These are phyloP conservation scores for Sungouiozyma ichnusensis DNA, from an alignment of 805 yeast species.

Conservation along the genomic window DNA sequence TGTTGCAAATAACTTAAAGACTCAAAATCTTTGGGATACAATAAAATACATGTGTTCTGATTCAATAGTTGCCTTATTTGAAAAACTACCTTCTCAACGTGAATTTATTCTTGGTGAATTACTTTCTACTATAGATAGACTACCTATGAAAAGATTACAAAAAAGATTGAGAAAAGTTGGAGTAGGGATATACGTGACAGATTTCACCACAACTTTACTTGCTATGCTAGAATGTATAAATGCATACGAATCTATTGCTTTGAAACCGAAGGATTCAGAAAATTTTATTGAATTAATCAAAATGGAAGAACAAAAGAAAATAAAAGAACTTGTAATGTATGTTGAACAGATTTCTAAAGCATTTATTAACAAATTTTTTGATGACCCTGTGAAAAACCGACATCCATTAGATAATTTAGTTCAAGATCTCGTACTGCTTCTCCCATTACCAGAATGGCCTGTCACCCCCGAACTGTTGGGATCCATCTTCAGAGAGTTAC, in stretches of 20 bases:
- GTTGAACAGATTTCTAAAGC: slow-evolving; percentile 20
- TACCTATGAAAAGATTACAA: slow-evolving; percentile 36
- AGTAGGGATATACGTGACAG: slow-evolving; percentile 12
- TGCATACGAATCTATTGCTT: slow-evolving; percentile 4
- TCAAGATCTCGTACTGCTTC: slow-evolving; percentile 43
- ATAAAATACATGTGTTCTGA: slow-evolving; percentile 15
- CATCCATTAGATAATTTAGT: slow-evolving; percentile 41
- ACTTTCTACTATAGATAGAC: slow-evolving; percentile 37
- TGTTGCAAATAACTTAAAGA: slow-evolving; percentile 4
- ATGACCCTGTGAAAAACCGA: slow-evolving; percentile 25
- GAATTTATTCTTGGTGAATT: slow-evolving; percentile 53
- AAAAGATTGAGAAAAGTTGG: slow-evolving; percentile 16
- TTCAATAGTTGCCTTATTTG: slow-evolving; percentile 32
- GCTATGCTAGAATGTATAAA: slow-evolving; percentile 19
- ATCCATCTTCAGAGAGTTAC: slow-evolving; percentile 35
- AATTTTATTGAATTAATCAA: slow-evolving; percentile 1
- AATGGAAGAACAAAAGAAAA: slow-evolving; percentile 3
- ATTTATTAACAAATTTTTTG: slow-evolving; percentile 14
- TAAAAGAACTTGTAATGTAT: slow-evolving; percentile 4
- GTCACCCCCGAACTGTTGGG: slow-evolving; percentile 42
- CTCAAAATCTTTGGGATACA: slow-evolving; percentile 14
- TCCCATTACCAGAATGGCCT: slow-evolving; percentile 52
- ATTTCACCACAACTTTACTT: slow-evolving; percentile 22
- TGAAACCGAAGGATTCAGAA: slow-evolving; percentile 2
- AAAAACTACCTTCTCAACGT: slow-evolving; percentile 40